Conservation (phyloP, 805 yeast species). For the Komagataella pseudopastoris region DNA sequence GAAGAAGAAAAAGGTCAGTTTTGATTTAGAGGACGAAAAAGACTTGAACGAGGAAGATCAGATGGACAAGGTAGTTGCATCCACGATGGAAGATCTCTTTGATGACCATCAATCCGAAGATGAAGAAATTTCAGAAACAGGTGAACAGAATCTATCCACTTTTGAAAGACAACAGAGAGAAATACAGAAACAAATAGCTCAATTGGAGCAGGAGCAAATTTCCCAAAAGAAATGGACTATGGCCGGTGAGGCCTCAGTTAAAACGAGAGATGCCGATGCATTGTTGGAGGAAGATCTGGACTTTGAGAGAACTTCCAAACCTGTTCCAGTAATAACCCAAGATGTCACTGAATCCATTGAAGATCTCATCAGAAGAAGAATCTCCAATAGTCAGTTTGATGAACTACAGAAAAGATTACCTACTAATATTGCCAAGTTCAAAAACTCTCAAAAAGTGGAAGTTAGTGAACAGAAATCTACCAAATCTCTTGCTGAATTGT, state of each 20-base stretch:
- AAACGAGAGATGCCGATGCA: conserved; percentile 75
- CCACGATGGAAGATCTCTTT: conserved; percentile 51
- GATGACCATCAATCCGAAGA: conserved; percentile 27
- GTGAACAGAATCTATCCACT: conserved; percentile 39
- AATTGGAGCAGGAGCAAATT: conserved; percentile 74
- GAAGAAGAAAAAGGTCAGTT: conserved; percentile 2
- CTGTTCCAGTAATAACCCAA: conserved; percentile 88
- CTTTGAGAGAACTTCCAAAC: conserved; percentile 87
- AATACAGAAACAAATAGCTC: conserved; percentile 63
- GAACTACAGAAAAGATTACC: conserved; percentile 69
- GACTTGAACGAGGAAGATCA: conserved; percentile 7
- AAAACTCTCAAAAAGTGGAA: conserved; percentile 39
- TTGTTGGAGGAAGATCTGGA: conserved; percentile 70
- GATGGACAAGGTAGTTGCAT: conserved; percentile 45
- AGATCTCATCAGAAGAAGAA: conserved; percentile 77
- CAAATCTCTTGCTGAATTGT: conserved; percentile 82
- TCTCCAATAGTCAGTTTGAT: conserved; percentile 64
- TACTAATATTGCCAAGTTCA: conserved; percentile 51
- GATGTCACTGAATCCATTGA: conserved; percentile 81
- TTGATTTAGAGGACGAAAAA: conserved; percentile 4
- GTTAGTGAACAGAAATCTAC: conserved; percentile 74
- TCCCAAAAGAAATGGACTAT: conserved; percentile 90
- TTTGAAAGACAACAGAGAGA: conserved; percentile 74
- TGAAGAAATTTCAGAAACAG: conserved; percentile 15
- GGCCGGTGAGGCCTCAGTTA: conserved; percentile 82